phyloP scores from a whole-genome alignment of 805 yeast species.

The Pichia kluyveri region DNA sequence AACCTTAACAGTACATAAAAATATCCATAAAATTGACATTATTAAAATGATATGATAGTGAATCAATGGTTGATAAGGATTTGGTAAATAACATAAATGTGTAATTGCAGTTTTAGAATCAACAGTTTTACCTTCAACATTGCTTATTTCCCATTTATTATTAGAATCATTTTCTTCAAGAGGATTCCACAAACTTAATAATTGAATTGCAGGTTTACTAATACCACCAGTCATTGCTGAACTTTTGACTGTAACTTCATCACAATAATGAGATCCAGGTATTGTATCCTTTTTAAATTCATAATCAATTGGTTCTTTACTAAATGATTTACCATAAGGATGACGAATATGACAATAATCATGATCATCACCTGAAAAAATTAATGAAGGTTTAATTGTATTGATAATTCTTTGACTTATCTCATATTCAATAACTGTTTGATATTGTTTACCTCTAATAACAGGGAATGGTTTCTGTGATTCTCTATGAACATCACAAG shows the following conservation, averaged over 20 bases:
- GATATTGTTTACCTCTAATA: constrained; percentile 73
- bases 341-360: constrained; percentile 83
- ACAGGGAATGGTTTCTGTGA: constrained; percentile 56
- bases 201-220: constrained; percentile 73
- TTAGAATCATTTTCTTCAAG: neutral
- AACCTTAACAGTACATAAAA: constrained; percentile 13
- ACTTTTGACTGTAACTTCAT: constrained; percentile 83
- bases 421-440: constrained; percentile 68
- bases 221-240: constrained; percentile 93
- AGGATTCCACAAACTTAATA: constrained; percentile 50
- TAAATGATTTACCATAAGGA: constrained; percentile 14
- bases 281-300: constrained; percentile 1
- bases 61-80: constrained; percentile 16
- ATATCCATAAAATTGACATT: constrained; percentile 12
- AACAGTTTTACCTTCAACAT: constrained; percentile 16
- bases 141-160: neutral
- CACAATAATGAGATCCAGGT: constrained; percentile 27
- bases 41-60: constrained; percentile 12
- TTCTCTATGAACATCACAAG: constrained; percentile 77
- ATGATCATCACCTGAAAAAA: constrained; percentile 94
- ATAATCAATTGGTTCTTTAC: constrained; percentile 5
- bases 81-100: constrained; percentile 24
- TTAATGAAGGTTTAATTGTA: constrained; percentile 52
- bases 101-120: constrained; percentile 21
- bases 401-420: constrained; percentile 51